phyloP scores from a whole-genome alignment of 768 basidiomycete species.

The Daedalea quercina region DNA sequence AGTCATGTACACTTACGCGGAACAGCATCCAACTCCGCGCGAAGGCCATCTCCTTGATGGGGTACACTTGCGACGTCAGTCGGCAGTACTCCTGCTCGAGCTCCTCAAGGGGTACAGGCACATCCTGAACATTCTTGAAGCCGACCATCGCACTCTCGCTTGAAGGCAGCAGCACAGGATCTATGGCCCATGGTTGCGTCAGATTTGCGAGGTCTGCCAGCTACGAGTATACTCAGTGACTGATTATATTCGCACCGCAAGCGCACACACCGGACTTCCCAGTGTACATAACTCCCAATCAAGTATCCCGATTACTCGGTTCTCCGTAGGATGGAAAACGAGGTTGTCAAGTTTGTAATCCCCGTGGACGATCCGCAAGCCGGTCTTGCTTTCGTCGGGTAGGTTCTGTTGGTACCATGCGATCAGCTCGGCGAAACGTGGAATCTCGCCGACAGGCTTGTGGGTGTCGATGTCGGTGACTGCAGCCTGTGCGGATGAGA shows the following conservation, averaged over 20 bases:
- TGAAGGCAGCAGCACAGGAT: slow-evolving; percentile 28
- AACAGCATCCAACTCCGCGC: slow-evolving; percentile 84
- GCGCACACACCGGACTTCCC: slow-evolving; percentile 68
- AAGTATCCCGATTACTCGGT: slow-evolving; percentile 87
- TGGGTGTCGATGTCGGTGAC: slow-evolving; percentile 60
- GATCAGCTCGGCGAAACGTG: slow-evolving; percentile 64
- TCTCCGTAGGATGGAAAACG: slow-evolving; percentile 89
- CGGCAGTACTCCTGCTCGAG: slow-evolving; percentile 81
- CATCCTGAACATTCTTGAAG: slow-evolving; percentile 55
- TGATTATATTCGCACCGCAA: not conserved
- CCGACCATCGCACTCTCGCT: slow-evolving; percentile 34
- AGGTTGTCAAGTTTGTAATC: slow-evolving; percentile 99
- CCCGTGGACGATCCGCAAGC: slow-evolving; percentile 88
- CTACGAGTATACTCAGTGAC: slow-evolving; percentile 23
- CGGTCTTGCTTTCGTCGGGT: slow-evolving; percentile 71
- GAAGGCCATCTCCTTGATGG: slow-evolving; percentile 73
- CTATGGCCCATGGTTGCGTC: slow-evolving; percentile 75
- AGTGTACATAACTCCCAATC: slow-evolving; percentile 98
- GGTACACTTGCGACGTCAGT: slow-evolving; percentile 58
- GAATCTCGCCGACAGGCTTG: slow-evolving; percentile 61
- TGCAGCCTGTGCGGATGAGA: slow-evolving; percentile 74
- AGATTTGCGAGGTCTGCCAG: slow-evolving; percentile 89
- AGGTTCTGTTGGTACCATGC: slow-evolving; percentile 70
- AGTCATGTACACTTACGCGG: slow-evolving; percentile 42
- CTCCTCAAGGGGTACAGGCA: slow-evolving; percentile 60